phyloP scores from a whole-genome alignment of 805 yeast genomes.

The Kuraishia hungarica region DNA sequence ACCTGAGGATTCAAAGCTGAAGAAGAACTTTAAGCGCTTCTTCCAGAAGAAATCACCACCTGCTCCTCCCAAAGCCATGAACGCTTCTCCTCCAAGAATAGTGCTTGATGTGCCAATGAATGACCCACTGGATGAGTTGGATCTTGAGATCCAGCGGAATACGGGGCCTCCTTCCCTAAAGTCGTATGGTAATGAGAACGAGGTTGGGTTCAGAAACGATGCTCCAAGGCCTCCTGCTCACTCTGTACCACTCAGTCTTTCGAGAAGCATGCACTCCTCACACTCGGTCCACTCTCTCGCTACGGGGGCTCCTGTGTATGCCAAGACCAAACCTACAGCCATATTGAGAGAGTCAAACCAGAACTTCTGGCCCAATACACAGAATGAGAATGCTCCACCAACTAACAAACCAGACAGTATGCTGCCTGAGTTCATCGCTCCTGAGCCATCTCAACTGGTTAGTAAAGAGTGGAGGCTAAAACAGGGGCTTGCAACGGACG shows the following conservation, averaged over 20 bases:
- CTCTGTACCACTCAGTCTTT: background rate
- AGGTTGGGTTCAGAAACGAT: background rate
- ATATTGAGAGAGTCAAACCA: background rate
- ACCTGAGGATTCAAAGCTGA: background rate
- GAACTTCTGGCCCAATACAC: background rate
- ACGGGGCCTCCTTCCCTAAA: background rate
- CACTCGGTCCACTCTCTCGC: background rate
- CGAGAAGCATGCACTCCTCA: background rate
- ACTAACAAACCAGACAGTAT: constrained; percentile 20
- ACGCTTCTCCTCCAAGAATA: background rate
- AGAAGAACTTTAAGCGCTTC: background rate
- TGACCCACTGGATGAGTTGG: background rate
- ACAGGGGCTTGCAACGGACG: constrained; percentile 4
- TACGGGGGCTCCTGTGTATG: background rate
- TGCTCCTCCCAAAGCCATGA: background rate
- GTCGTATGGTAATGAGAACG: background rate
- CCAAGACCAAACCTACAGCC: background rate
- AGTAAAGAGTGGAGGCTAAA: constrained; percentile 4
- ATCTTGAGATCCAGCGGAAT: background rate
- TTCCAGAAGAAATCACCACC: background rate
- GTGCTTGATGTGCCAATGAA: background rate
- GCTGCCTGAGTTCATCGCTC: constrained; percentile 32
- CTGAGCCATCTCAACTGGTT: constrained; percentile 32
- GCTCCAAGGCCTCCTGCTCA: background rate
- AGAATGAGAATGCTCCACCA: background rate